Conservation (phyloP, 805 yeast species). For the Metschnikowia gelsemii region DNA sequence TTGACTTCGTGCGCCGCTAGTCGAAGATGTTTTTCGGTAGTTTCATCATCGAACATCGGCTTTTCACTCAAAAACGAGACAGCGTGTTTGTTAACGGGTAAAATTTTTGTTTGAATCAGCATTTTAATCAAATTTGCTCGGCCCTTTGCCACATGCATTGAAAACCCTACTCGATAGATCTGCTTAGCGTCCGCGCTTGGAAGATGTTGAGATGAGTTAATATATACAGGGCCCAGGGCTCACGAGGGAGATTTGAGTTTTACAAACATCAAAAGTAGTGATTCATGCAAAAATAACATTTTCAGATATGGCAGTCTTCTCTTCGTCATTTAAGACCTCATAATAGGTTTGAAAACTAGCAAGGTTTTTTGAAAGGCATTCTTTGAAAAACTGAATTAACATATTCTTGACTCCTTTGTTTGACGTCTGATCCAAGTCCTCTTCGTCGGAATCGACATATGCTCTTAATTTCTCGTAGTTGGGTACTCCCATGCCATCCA, state of each 20-base stretch:
- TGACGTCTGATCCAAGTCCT: conserved; percentile 28
- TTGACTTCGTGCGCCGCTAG: conserved; percentile 43
- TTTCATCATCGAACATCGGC: conserved; percentile 51
- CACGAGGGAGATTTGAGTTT: background rate
- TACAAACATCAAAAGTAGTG: background rate
- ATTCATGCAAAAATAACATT: conserved; percentile 36
- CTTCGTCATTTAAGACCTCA: conserved; percentile 48
- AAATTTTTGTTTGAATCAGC: conserved; percentile 34
- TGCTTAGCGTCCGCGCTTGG: background rate
- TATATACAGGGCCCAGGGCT: background rate
- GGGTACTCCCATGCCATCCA: conserved; percentile 64
- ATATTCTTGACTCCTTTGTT: conserved; percentile 41
- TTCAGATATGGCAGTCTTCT: conserved; percentile 53
- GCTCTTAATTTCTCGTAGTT: conserved; percentile 61
- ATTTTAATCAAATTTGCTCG: conserved; percentile 4
- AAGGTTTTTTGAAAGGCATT: conserved; percentile 49
- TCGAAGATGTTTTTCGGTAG: conserved; percentile 49
- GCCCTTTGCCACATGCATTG: conserved; percentile 5
- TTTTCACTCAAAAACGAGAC: conserved; percentile 49
- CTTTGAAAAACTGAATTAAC: conserved; percentile 54
- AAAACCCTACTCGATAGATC: background rate
- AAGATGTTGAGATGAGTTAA: background rate
- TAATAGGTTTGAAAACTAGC: conserved; percentile 55
- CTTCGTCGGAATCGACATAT: conserved; percentile 48
- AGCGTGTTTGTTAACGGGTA: conserved; percentile 53